Evolutionary conservation across 371 early-diverging fungal genomes (phyloP).

Genomic region (Dichotomocladium elegans): DNA sequence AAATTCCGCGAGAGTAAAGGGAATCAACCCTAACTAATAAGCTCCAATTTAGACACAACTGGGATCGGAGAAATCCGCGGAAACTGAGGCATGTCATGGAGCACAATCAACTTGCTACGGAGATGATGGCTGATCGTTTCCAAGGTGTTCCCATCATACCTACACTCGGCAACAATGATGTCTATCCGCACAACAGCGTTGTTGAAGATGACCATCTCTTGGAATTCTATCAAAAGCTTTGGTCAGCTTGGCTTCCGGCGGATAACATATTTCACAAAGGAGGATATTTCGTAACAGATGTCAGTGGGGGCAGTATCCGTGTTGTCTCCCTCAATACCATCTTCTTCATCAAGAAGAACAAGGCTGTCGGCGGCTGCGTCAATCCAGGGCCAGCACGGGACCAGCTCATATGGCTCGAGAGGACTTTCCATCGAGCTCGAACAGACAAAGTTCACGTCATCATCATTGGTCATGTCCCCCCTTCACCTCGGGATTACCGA

Average conservation of each 20-base stretch:
- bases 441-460: constrained; percentile 32
- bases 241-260: constrained; percentile 57
- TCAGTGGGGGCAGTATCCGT: constrained; percentile 40
- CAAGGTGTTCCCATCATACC: constrained; percentile 53
- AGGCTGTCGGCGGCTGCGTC: constrained; percentile 63
- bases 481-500: constrained; percentile 62
- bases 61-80: constrained; percentile 58
- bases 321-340: constrained; percentile 71
- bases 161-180: constrained; percentile 82
- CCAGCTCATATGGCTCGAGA: constrained; percentile 72
- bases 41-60: constrained; percentile 58
- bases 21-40: background rate
- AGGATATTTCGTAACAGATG: constrained; percentile 65
- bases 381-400: constrained; percentile 54
- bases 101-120: constrained; percentile 37
- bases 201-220: constrained; percentile 21
- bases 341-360: constrained; percentile 67
- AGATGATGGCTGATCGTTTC: constrained; percentile 32
- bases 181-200: constrained; percentile 67
- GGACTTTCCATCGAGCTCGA: constrained; percentile 46
- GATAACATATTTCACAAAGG: constrained; percentile 62
- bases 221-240: constrained; percentile 44
- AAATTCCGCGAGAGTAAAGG: too few relatives aligned
- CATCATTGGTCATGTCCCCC: constrained; percentile 78
- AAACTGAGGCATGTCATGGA: constrained; percentile 53